These are phyloP conservation scores for Aureobasidium uvarum DNA, from an alignment of 2,329 filamentous ascomycete species.

Conservation along the genomic window DNA sequence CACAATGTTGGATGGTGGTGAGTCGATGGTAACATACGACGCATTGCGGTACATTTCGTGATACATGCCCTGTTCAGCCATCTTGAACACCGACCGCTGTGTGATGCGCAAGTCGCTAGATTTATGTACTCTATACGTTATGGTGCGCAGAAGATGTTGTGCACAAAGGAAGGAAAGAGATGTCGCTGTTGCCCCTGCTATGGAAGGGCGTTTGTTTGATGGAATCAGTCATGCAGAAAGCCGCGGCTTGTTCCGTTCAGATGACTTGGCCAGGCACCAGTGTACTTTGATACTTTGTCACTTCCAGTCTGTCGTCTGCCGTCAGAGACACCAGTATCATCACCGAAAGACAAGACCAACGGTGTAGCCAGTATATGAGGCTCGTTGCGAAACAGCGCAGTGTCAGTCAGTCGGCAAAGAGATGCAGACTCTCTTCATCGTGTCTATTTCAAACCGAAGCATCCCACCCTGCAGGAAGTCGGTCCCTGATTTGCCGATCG, in stretches of 20 bases:
- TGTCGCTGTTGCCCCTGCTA: conserved; percentile 32
- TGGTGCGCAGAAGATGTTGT: conserved; percentile 17
- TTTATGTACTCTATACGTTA: background rate
- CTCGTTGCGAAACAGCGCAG: background rate
- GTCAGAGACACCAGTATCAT: background rate
- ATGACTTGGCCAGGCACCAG: background rate
- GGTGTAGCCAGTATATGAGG: too few species aligned
- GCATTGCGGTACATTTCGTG: conserved; percentile 98
- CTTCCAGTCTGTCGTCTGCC: background rate
- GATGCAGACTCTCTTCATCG: background rate
- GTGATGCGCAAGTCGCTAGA: background rate
- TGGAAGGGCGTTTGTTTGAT: conserved; percentile 28
- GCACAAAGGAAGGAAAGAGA: conserved; percentile 13
- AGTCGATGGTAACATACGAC: conserved; percentile 64
- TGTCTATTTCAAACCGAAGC: background rate
- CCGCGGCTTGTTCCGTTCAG: conserved; percentile 1
- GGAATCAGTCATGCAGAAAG: background rate
- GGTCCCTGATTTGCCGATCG: conserved; percentile 11
- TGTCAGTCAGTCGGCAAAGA: background rate
- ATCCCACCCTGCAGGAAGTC: conserved; percentile 5
- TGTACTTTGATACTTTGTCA: background rate
- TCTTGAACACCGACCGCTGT: conserved; percentile 34
- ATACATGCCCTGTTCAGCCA: conserved; percentile 55
- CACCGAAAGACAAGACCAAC: too few species aligned
- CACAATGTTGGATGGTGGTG: conserved; percentile 28